Conservation (phyloP, 805 yeast genomes). For the Candida awuae region DNA sequence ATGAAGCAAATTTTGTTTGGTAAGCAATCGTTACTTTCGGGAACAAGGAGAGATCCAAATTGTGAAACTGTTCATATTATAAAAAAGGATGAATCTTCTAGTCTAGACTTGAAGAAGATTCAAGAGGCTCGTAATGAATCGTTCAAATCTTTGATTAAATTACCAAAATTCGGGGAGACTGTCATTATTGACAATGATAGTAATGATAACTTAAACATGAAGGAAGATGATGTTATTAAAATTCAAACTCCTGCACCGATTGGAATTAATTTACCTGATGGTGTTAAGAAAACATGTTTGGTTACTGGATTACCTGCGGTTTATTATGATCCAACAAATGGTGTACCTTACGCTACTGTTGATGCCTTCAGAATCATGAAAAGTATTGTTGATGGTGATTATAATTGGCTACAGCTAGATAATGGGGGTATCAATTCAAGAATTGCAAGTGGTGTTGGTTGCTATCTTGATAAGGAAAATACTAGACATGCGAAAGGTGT, state of each 20-base stretch:
- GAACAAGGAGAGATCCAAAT: conserved; percentile 45
- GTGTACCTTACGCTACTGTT: conserved; percentile 78
- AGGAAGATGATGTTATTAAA: conserved; percentile 35
- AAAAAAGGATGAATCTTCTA: conserved; percentile 23
- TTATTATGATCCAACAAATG: conserved; percentile 82
- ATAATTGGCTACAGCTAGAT: conserved; percentile 44
- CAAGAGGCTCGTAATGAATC: conserved; percentile 22
- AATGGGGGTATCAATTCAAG: conserved; percentile 35
- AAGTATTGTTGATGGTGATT: conserved; percentile 47
- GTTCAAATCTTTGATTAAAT: conserved; percentile 35
- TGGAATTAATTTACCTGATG: conserved; percentile 65
- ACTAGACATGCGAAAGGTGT: conserved; percentile 71
- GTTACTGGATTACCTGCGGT: conserved; percentile 73
- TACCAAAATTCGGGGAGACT: conserved; percentile 60
- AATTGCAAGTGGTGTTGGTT: conserved; percentile 29
- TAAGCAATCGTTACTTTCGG: conserved; percentile 43
- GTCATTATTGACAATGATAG: conserved; percentile 36
- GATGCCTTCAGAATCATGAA: conserved; percentile 64
- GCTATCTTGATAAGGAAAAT: conserved; percentile 35
- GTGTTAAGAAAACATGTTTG: conserved; percentile 57
- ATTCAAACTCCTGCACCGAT: conserved; percentile 66
- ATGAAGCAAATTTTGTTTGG: conserved; percentile 51
- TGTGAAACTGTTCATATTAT: conserved; percentile 35
- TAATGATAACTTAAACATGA: conserved; percentile 28
- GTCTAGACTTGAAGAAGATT: conserved; percentile 21